Conservation (phyloP, 495 filamentous ascomycete genomes). For the Daldinia caldariorum region DNA sequence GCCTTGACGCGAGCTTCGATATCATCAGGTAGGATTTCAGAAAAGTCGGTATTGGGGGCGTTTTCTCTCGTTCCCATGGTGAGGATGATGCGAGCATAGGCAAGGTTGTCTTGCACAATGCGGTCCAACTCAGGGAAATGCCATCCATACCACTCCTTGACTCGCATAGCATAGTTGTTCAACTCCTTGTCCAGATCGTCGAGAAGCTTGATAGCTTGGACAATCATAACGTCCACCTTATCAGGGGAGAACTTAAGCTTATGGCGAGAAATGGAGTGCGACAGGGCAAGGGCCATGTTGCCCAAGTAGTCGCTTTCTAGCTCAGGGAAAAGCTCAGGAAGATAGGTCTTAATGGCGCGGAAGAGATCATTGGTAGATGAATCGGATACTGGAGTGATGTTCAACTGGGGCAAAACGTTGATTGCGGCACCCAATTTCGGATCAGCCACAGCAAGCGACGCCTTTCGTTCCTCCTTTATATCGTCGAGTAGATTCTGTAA, state of each 20-base stretch:
- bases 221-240: constrained; percentile 99
- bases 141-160: constrained; percentile 99
- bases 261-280: constrained; percentile 96
- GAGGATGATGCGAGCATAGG: constrained; percentile 87
- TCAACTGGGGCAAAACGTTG: constrained; percentile 84
- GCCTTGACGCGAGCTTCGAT: constrained; percentile 92
- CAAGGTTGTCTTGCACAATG: constrained; percentile 97
- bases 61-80: constrained; percentile 87
- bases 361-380: constrained; percentile 86
- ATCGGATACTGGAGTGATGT: constrained; percentile 86
- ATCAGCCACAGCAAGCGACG: constrained; percentile 92
- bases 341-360: constrained; percentile 89
- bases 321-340: constrained; percentile 90
- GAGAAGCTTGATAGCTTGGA: constrained; percentile 91
- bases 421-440: constrained; percentile 93
- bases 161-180: constrained; percentile 98
- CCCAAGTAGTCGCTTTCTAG: constrained; percentile 84
- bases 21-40: constrained; percentile 94
- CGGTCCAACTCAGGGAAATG: constrained; percentile 98
- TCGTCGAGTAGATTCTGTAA: constrained; percentile 82
- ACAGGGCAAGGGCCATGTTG: constrained; percentile 94
- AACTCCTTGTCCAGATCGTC: constrained; percentile 99
- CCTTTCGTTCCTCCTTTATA: constrained; percentile 98
- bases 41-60: constrained; percentile 77
- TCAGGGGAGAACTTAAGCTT: constrained; percentile 99